phyloP scores from a whole-genome alignment of 495 filamentous ascomycete genomes.

The Daldinia loculata region DNA sequence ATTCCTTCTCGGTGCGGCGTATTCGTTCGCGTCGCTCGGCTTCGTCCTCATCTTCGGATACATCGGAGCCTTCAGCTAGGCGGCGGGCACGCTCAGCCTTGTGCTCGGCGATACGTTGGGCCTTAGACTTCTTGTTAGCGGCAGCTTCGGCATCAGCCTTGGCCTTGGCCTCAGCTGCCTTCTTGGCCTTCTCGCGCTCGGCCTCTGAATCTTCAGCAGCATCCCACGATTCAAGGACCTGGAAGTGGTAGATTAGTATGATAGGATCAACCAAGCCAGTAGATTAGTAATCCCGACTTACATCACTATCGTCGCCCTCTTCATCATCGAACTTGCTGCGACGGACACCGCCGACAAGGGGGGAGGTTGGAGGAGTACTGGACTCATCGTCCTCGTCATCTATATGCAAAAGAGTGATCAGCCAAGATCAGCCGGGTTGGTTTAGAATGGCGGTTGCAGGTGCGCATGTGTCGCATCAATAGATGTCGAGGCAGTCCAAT shows the following conservation, averaged over 20 bases:
- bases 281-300: constrained; percentile 51
- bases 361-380: constrained; percentile 67
- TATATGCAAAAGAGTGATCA: constrained; percentile 50
- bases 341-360: constrained; percentile 60
- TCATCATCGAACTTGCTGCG: constrained; percentile 88
- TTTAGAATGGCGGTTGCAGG: constrained; percentile 9
- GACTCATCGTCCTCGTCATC: constrained; percentile 77
- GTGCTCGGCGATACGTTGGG: constrained; percentile 86
- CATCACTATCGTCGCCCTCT: constrained; percentile 84
- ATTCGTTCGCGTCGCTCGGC: constrained; percentile 74
- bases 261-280: background rate
- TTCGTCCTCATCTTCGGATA: constrained; percentile 71
- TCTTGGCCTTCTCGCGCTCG: constrained; percentile 92
- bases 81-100: constrained; percentile 61
- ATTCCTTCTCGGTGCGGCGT: constrained; percentile 80
- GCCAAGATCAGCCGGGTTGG: constrained; percentile 20
- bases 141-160: constrained; percentile 91
- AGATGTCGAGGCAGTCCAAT: constrained; percentile 23
- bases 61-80: constrained; percentile 61
- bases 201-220: constrained; percentile 96
- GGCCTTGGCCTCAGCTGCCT: constrained; percentile 83
- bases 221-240: constrained; percentile 98
- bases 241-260: constrained; percentile 12
- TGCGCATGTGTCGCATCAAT: constrained; percentile 35
- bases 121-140: constrained; percentile 89